phyloP scores from a whole-genome alignment of 805 yeast genomes.

The Grigorovia yakushimaensis region DNA sequence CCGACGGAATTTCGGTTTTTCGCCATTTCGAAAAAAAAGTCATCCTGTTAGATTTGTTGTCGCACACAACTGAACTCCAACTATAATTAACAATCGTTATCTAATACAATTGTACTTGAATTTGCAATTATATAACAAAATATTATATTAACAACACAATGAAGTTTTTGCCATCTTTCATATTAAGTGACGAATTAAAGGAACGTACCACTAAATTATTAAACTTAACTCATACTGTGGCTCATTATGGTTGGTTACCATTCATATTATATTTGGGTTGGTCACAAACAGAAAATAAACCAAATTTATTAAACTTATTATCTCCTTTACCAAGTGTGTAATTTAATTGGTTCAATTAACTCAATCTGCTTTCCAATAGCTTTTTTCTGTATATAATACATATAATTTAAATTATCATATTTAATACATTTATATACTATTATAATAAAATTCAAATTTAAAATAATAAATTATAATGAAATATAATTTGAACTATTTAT shows the following conservation, averaged over 20 bases:
- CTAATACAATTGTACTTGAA: too few species aligned
- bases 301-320: conserved; percentile 50
- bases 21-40: too few species aligned
- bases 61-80: too few species aligned
- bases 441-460: too few species aligned
- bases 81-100: too few species aligned
- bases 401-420: background rate
- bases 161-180: conserved; percentile 29
- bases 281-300: conserved; percentile 73
- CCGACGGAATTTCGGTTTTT: too few species aligned
- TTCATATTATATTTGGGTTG: conserved; percentile 86
- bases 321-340: conserved; percentile 31
- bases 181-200: conserved; percentile 35
- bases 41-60: too few species aligned
- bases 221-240: conserved; percentile 74
- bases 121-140: background rate
- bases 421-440: too few species aligned
- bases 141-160: conserved; percentile 7
- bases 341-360: background rate
- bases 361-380: too few species aligned
- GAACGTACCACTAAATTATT: conserved; percentile 82
- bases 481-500: too few species aligned
- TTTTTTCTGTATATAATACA: background rate
- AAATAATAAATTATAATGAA: too few species aligned
- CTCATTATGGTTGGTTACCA: conserved; percentile 97